These are phyloP conservation scores for Panicum miliaceum DNA, from an alignment of 176 grass and related monocot genomes.

Conservation along the genomic window DNA sequence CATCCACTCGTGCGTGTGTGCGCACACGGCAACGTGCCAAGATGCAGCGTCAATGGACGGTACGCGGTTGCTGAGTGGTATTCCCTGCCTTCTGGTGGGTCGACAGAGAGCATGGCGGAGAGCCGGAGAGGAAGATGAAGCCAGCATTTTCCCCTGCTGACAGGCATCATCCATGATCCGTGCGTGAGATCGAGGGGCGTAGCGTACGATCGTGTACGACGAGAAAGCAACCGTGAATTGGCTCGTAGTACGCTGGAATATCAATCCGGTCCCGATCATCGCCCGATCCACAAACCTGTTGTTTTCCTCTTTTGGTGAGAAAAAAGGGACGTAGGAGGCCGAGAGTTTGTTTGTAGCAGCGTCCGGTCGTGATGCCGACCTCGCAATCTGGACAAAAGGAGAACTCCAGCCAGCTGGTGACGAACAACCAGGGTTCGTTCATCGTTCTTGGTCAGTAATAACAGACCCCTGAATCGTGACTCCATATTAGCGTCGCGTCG, in stretches of 20 bases:
- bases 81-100: conserved; percentile 34
- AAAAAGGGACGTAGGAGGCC: not conserved
- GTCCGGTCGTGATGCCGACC: conserved; percentile 15
- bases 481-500: not conserved
- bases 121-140: too few species aligned
- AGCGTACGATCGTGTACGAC: conserved; percentile 29
- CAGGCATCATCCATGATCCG: not conserved
- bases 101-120: not conserved
- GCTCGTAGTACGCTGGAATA: not conserved
- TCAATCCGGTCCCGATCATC: too few species aligned
- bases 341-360: not conserved
- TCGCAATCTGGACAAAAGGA: not conserved
- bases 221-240: conserved; percentile 12
- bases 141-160: not conserved
- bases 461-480: not conserved
- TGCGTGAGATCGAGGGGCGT: not conserved
- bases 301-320: conserved; percentile 8
- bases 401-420: not conserved
- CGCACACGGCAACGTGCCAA: not conserved
- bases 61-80: not conserved
- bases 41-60: not conserved
- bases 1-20: not conserved
- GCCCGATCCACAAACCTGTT: not conserved
- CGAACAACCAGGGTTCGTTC: not conserved
- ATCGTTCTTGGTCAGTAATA: not conserved